Conservation (phyloP, 371 early-diverging fungal species). For the Apophysomyces variabilis region DNA sequence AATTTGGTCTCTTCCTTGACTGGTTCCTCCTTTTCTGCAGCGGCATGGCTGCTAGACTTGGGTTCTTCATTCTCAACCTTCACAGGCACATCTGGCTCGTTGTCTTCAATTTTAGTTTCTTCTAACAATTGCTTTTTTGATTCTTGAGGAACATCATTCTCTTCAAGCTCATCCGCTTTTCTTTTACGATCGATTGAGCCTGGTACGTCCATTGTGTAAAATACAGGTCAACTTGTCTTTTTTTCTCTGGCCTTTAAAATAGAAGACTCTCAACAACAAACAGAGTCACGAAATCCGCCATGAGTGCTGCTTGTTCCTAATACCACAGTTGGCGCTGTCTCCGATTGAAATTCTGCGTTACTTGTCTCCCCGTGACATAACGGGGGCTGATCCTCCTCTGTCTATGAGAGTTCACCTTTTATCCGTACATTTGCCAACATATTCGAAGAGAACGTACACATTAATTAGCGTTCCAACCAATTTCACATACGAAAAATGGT, state of each 20-base stretch:
- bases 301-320: too few species aligned
- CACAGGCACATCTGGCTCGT: neutral
- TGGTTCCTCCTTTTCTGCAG: neutral
- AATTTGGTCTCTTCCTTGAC: neutral
- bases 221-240: neutral
- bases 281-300: too few species aligned
- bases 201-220: slow-evolving; percentile 12
- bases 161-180: slow-evolving; percentile 19
- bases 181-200: slow-evolving; percentile 15
- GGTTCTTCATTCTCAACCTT: slow-evolving; percentile 2
- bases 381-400: too few species aligned
- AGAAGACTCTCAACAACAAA: too few species aligned
- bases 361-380: too few species aligned
- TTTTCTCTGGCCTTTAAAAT: neutral
- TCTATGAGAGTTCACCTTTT: too few species aligned
- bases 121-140: slow-evolving; percentile 17
- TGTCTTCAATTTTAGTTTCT: neutral
- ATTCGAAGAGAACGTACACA: too few species aligned
- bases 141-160: neutral
- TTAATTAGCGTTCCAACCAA: too few species aligned
- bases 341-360: too few species aligned
- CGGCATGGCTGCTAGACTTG: neutral
- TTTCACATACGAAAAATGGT: too few species aligned
- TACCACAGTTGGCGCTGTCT: too few species aligned
- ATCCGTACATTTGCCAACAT: too few species aligned